A percentile compares a stretch with the other conserved stretches of the same genome.
These are phyloP conservation scores for Cafeteria roenbergensis DNA, from an alignment of 108 stramenopile genomes.

Conservation along the genomic window DNA sequence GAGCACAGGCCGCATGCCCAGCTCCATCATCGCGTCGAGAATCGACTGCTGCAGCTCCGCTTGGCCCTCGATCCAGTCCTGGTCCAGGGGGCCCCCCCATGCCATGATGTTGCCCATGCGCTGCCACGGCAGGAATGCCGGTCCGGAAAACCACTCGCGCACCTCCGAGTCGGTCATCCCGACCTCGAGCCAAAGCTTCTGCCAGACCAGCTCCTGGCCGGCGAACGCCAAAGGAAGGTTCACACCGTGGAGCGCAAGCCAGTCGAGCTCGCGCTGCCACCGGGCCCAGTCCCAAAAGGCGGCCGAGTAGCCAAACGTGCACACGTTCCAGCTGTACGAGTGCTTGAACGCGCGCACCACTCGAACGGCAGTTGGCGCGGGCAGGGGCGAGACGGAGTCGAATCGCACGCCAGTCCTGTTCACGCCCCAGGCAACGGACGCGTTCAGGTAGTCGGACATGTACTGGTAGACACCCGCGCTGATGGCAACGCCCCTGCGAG, in stretches of 20 bases:
- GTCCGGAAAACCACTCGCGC: conserved; percentile 9
- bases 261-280: conserved; percentile 43
- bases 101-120: conserved; percentile 16
- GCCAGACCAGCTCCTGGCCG: conserved; percentile 43
- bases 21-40: background rate
- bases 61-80: background rate
- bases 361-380: background rate
- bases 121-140: conserved; percentile 13
- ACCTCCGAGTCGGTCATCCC: conserved; percentile 25
- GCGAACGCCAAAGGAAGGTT: conserved; percentile 37
- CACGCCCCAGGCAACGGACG: background rate
- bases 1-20: conserved; percentile 14
- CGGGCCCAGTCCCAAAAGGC: conserved; percentile 22
- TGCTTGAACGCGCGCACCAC: background rate
- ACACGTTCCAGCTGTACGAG: background rate
- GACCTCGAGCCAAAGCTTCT: conserved; percentile 22
- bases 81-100: background rate
- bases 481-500: background rate
- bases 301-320: background rate
- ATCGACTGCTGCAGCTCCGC: conserved; percentile 6
- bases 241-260: conserved; percentile 39
- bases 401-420: background rate
- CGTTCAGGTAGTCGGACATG: background rate
- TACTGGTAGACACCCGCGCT: background rate
- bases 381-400: background rate